Conservation (phyloP, 2,329 filamentous ascomycete genomes). For the Rhytidhysteron rufulum region DNA sequence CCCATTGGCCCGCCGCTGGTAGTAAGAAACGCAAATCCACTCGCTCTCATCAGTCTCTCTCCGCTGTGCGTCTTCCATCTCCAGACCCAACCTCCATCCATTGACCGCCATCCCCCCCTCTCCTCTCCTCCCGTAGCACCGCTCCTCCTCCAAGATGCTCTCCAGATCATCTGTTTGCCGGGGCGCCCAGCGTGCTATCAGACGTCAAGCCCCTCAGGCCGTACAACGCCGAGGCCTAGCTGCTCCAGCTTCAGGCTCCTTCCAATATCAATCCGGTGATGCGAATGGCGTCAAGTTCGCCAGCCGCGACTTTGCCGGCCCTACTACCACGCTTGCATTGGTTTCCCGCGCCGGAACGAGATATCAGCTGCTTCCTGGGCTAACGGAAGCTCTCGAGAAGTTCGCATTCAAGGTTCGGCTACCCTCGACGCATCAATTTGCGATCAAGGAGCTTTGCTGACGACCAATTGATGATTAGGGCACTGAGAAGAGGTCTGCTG, state of each 20-base stretch:
- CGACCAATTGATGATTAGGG: conserved; percentile 53
- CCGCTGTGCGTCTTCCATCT: too few species aligned
- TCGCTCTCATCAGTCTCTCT: too few species aligned
- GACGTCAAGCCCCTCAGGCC: conserved; percentile 54
- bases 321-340: conserved; percentile 85
- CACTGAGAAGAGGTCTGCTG: conserved; percentile 80
- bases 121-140: conserved; percentile 35
- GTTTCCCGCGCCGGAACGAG: conserved; percentile 93
- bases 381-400: conserved; percentile 85
- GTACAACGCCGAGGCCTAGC: conserved; percentile 60
- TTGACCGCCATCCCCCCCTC: conserved; percentile 40
- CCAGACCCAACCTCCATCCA: conserved; percentile 10
- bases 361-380: conserved; percentile 84
- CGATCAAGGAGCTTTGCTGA: conserved; percentile 18
- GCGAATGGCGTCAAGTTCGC: conserved; percentile 87
- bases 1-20: too few species aligned
- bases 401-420: conserved; percentile 89
- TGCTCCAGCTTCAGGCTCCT: conserved; percentile 67
- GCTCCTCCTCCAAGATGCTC: conserved; percentile 54
- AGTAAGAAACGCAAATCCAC: too few species aligned
- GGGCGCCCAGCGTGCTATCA: conserved; percentile 60
- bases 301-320: conserved; percentile 81
- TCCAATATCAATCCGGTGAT: conserved; percentile 84
- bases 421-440: conserved; percentile 14
- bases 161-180: conserved; percentile 63